Percentiles rank a stretch among this genome's conserved stretches.
These are phyloP conservation scores for Fonsecaea monophora DNA, from an alignment of 2,329 filamentous ascomycete genomes.

Conservation along the genomic window DNA sequence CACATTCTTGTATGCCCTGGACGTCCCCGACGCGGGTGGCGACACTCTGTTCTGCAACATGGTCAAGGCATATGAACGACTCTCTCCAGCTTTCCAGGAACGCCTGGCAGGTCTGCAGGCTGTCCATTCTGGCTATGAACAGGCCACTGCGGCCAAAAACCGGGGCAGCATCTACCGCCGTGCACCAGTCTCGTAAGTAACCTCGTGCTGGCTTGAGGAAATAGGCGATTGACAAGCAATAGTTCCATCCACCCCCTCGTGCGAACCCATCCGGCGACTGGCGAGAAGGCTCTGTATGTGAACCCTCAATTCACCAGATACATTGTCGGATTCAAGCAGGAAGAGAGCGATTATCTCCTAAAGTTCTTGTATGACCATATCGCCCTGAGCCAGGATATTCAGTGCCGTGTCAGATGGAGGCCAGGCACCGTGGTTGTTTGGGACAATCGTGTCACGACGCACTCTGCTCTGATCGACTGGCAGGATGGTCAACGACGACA, in stretches of 20 bases:
- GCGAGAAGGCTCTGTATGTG: conserved; percentile 56
- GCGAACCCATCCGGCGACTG: conserved; percentile 57
- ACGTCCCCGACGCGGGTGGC: conserved; percentile 78
- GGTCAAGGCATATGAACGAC: conserved; percentile 78
- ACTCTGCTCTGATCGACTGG: conserved; percentile 61
- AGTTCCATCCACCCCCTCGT: conserved; percentile 53
- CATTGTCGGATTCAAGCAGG: conserved; percentile 57
- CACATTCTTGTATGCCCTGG: conserved; percentile 87
- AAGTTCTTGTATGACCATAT: conserved; percentile 59
- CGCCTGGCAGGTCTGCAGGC: conserved; percentile 80
- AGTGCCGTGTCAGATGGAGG: conserved; percentile 56
- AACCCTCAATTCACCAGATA: conserved; percentile 58
- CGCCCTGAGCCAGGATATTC: conserved; percentile 56
- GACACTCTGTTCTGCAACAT: conserved; percentile 85
- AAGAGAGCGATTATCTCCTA: conserved; percentile 53
- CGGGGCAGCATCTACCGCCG: conserved; percentile 50
- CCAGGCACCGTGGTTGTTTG: conserved; percentile 55
- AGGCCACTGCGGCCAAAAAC: conserved; percentile 70
- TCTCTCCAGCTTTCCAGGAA: conserved; percentile 80
- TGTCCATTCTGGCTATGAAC: conserved; percentile 79
- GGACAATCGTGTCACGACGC: conserved; percentile 44
- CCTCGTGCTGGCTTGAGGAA: not conserved
- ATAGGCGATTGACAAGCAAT: not conserved
- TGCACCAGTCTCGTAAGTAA: conserved; percentile 50
- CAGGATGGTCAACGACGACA: conserved; percentile 60